Evolutionary conservation across 257 asterid genomes (phyloP).

Genomic region (Capsicum baccatum): DNA sequence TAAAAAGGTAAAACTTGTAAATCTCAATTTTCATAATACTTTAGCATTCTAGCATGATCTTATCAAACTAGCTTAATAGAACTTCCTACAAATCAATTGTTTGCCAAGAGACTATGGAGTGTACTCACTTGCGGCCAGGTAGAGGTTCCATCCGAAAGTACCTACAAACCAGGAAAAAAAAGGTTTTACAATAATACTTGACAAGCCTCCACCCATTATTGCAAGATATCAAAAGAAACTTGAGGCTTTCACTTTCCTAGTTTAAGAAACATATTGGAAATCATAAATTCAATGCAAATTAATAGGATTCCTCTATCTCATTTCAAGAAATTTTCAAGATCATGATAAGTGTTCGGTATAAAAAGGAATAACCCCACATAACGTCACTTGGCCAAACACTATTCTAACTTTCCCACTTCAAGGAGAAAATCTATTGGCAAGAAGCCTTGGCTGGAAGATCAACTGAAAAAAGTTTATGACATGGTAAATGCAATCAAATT

Average conservation of each 20-base stretch:
- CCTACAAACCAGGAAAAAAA: conserved; percentile 50
- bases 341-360: neutral
- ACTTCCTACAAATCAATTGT: conserved; percentile 16
- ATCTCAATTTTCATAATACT: neutral
- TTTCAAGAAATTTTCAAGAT: neutral
- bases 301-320: conserved; percentile 13
- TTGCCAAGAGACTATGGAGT: conserved; percentile 22
- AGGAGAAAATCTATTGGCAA: conserved; percentile 17
- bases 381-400: conserved; percentile 4
- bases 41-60: neutral
- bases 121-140: conserved; percentile 94
- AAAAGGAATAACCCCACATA: conserved; percentile 23
- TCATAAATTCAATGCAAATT: neutral
- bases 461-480: neutral
- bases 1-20: conserved; percentile 10
- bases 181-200: conserved; percentile 24
- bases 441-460: conserved; percentile 16
- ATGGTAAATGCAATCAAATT: neutral
- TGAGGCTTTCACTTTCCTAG: neutral
- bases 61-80: neutral
- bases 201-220: neutral
- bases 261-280: neutral
- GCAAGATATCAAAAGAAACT: conserved; percentile 7
- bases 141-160: conserved; percentile 94
- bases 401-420: conserved; percentile 5